These are phyloP conservation scores for Teratosphaeriaceae sp. DNA, from an alignment of 2,329 filamentous ascomycete genomes.

Conservation along the genomic window DNA sequence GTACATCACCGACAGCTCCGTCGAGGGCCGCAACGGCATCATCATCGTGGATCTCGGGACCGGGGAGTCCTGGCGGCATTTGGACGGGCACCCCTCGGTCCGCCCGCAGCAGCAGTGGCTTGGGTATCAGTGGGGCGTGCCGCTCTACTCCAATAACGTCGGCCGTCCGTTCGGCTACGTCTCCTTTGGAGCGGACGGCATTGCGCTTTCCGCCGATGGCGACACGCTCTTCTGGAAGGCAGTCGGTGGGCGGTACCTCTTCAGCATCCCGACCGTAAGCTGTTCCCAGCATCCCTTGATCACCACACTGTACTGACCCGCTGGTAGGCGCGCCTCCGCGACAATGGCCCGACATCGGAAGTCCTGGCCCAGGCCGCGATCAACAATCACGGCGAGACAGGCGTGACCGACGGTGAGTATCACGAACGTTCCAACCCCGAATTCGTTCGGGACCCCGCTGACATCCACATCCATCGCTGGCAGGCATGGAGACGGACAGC, in stretches of 20 bases:
- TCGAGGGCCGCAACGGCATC: slow-evolving; percentile 44
- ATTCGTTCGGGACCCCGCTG: too few species aligned
- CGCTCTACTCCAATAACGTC: slow-evolving; percentile 37
- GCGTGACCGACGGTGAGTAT: slow-evolving; percentile 48
- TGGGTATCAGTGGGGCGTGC: slow-evolving; percentile 43
- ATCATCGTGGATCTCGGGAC: slow-evolving; percentile 45
- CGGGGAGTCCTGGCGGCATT: slow-evolving; percentile 44
- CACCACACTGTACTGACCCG: too few species aligned
- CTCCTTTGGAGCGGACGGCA: slow-evolving; percentile 45
- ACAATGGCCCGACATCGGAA: slow-evolving; percentile 33
- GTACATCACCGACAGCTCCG: slow-evolving; percentile 48
- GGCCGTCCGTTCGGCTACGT: slow-evolving; percentile 32
- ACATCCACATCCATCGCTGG: too few species aligned
- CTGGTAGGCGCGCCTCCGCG: slow-evolving; percentile 33
- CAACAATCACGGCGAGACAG: slow-evolving; percentile 40
- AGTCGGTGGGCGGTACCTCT: slow-evolving; percentile 40
- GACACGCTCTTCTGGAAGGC: slow-evolving; percentile 42
- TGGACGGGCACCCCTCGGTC: slow-evolving; percentile 38
- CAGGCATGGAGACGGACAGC: slow-evolving; percentile 16
- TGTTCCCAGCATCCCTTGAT: too few species aligned
- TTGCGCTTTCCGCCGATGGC: slow-evolving; percentile 44
- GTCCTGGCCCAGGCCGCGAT: slow-evolving; percentile 39
- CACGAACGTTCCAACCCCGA: too few species aligned
- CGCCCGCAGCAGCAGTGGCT: slow-evolving; percentile 40
- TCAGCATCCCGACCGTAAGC: slow-evolving; percentile 18